A percentile compares a stretch with the other conserved stretches of the same genome.
phyloP scores from a whole-genome alignment of 495 filamentous ascomycete genomes.

The Neurospora sp. region DNA sequence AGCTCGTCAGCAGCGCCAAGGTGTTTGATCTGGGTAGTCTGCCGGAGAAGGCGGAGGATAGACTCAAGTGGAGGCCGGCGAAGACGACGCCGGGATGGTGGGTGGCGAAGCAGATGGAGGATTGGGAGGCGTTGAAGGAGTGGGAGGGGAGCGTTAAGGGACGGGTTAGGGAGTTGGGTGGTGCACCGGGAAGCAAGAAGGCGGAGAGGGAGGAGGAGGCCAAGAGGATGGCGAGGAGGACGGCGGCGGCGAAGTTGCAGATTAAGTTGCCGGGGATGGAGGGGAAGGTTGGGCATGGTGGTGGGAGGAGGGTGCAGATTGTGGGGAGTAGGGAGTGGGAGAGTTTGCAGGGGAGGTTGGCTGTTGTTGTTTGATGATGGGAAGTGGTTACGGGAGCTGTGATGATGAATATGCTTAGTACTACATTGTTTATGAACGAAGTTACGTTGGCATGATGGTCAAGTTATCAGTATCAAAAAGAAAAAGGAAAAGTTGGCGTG shows the following conservation, averaged over 20 bases:
- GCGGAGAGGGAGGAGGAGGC: neutral
- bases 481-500: neutral
- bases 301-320: slow-evolving; percentile 28
- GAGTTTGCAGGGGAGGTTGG: slow-evolving; percentile 24
- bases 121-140: slow-evolving; percentile 30
- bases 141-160: slow-evolving; percentile 29
- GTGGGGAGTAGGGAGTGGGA: slow-evolving; percentile 35
- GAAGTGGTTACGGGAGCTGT: neutral
- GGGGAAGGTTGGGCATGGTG: slow-evolving; percentile 16
- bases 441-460: neutral
- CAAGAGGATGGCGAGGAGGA: slow-evolving; percentile 21
- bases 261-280: slow-evolving; percentile 34
- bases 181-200: slow-evolving; percentile 8
- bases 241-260: slow-evolving; percentile 36
- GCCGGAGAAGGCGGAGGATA: slow-evolving; percentile 43
- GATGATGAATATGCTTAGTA: neutral
- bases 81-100: slow-evolving; percentile 35
- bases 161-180: slow-evolving; percentile 24
- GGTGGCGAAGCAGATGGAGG: slow-evolving; percentile 31
- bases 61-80: slow-evolving; percentile 35
- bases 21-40: slow-evolving; percentile 44
- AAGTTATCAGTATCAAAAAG: neutral
- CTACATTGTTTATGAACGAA: neutral
- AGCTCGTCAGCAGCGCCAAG: slow-evolving; percentile 49
- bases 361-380: slow-evolving; percentile 3